Conservation (phyloP, 73 alveolate species). For the Symbiodinium pilosum region DNA sequence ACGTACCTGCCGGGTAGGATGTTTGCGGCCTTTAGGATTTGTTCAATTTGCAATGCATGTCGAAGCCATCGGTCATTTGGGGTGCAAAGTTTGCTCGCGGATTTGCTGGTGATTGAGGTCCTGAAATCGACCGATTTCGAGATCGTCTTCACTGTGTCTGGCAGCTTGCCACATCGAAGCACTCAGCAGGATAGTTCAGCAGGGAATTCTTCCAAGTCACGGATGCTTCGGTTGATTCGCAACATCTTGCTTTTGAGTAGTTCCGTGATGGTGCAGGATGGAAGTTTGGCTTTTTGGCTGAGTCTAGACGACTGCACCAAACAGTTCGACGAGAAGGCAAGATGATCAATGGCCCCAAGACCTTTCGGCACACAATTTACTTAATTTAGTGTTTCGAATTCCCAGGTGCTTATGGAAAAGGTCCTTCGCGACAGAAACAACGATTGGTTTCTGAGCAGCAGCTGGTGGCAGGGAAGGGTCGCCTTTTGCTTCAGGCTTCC, state of each 20-base stretch:
- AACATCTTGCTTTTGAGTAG: not conserved
- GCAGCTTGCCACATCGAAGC: constrained; percentile 17
- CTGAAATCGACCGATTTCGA: constrained; percentile 63
- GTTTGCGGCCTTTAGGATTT: too few species aligned
- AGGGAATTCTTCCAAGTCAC: too few species aligned
- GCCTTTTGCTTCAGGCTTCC: not conserved
- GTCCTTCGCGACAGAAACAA: constrained; percentile 23
- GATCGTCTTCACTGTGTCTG: constrained; percentile 43
- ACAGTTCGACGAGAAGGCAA: constrained; percentile 55
- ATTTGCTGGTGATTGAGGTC: not conserved
- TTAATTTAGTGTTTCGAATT: not conserved
- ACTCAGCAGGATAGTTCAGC: constrained; percentile 35
- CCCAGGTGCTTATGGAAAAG: constrained; percentile 43
- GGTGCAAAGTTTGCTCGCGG: too few species aligned
- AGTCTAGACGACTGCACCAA: constrained; percentile 22
- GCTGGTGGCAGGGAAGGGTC: not conserved
- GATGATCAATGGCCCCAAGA: not conserved
- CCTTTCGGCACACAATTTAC: too few species aligned
- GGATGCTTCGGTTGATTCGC: too few species aligned
- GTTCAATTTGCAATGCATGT: too few species aligned
- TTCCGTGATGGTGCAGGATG: constrained; percentile 10
- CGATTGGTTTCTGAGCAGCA: constrained; percentile 38
- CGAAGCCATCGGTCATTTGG: too few species aligned
- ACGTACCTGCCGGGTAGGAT: too few species aligned
- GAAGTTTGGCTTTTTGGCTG: constrained; percentile 71